Evolutionary conservation across 306 rosid species (phyloP), one percentile per base, ranked within the genome.

Genomic region (Sesbania bispinosa): DNA sequence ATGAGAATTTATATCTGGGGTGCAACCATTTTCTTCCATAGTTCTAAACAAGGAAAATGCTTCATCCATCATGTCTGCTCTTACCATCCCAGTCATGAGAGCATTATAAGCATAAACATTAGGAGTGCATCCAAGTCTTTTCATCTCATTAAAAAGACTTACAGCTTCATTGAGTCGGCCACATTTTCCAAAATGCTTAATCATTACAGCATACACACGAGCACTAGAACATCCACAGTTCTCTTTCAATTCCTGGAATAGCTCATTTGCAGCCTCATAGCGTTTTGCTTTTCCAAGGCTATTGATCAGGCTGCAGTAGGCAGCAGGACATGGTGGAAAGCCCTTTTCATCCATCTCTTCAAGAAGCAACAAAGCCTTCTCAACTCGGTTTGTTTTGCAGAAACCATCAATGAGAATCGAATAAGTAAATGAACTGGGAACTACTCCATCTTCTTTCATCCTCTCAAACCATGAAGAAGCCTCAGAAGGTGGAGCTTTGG

Each of bases 271-370:
- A 68, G 93, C 97, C 59, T 90, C 98, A 3, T 89, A 90, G 26
- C 95, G 85, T 70, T 89, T 94, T 51, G 96, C 97, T 82, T 77
- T 84, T 79, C 98, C 98, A 21, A 94, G 98, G 73, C 84, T 83
- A 61, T 94, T 87, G 82, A 94, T 94, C 80, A 94, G 73, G 86
- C 97, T 94, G 88, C 98, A 90, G 77, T 90, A 90, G 29, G 97
- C 97, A 76, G 97, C 92, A 57, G 98, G 92, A 76, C 98, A 90
- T 41, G 98, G 94, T 11, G 98, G 96, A 82, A 88, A 86, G 7
- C 97, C 95, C 45, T 83, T 94, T 80, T 94, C 98, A 58, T 90
- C 98, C 98, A 94, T 94, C 81, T 90, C 96, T 63, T 94, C 97
- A n/a, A 90, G 97, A 86, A 94, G 97, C 80, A 94, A 45, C 73